phyloP scores from a whole-genome alignment of 1,139 yeast genomes.

The Pichia terricola region DNA sequence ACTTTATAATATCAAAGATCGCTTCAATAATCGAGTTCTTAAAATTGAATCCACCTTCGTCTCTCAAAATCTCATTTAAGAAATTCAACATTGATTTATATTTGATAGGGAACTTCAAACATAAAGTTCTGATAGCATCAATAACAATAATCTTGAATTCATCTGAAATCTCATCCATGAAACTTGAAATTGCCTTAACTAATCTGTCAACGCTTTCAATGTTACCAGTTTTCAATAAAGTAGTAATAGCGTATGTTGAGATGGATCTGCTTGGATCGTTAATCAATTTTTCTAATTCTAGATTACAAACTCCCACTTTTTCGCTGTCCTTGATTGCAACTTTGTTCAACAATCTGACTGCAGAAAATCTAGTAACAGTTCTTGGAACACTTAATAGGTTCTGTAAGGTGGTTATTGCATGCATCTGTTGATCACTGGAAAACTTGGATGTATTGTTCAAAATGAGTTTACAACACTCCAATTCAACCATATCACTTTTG shows the following conservation, averaged over 20 bases:
- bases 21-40: conserved; percentile 89
- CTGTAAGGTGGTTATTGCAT: conserved; percentile 67
- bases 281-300: conserved; percentile 77
- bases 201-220: conserved; percentile 84
- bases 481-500: conserved; percentile 81
- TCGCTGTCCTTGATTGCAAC: conserved; percentile 79
- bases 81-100: conserved; percentile 76
- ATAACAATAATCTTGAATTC: conserved; percentile 92
- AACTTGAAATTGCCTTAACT: conserved; percentile 76
- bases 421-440: conserved; percentile 52
- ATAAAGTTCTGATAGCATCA: conserved; percentile 87
- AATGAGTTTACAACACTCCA: conserved; percentile 87
- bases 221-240: conserved; percentile 89
- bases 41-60: conserved; percentile 78
- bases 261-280: conserved; percentile 84
- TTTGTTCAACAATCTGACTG: conserved; percentile 80
- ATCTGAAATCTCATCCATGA: conserved; percentile 90
- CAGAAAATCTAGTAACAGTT: conserved; percentile 84
- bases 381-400: conserved; percentile 80
- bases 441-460: conserved; percentile 47
- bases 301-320: conserved; percentile 61
- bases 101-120: conserved; percentile 87
- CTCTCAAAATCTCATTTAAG: conserved; percentile 76
- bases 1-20: conserved; percentile 79
- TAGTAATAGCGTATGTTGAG: conserved; percentile 98